Conservation (phyloP, 805 yeast genomes). For the Torulaspora delbrueckii region DNA sequence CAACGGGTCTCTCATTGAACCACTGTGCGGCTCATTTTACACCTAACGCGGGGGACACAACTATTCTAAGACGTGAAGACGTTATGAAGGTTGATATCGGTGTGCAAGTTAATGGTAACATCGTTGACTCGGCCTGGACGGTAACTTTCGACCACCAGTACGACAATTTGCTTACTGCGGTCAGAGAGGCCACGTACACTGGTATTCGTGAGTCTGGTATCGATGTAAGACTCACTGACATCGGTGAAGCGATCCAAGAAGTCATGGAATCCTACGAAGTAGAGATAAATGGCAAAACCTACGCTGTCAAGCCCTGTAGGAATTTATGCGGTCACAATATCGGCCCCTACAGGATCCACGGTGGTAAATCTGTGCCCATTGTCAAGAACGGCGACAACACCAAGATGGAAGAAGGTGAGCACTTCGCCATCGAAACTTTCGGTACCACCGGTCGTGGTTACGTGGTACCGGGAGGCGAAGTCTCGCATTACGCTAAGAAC, state of each 20-base stretch:
- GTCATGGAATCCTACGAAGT: constrained; percentile 96
- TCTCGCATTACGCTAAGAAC: constrained; percentile 83
- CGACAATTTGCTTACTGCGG: constrained; percentile 77
- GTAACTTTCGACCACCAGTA: constrained; percentile 80
- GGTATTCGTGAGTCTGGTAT: constrained; percentile 93
- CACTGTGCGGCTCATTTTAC: constrained; percentile 97
- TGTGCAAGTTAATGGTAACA: constrained; percentile 91
- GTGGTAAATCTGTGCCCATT: constrained; percentile 95
- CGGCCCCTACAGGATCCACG: constrained; percentile 78
- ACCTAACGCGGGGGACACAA: constrained; percentile 90
- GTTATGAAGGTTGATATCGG: constrained; percentile 97
- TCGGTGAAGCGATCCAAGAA: constrained; percentile 94
- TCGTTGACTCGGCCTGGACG: constrained; percentile 93
- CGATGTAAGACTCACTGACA: constrained; percentile 89
- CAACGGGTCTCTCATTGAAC: constrained; percentile 93
- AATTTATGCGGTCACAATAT: constrained; percentile 95
- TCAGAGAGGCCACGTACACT: constrained; percentile 86
- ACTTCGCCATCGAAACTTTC: constrained; percentile 96
- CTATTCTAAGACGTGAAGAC: constrained; percentile 76
- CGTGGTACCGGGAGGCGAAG: constrained; percentile 82
- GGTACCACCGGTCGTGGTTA: constrained; percentile 96
- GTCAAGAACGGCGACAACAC: constrained; percentile 90
- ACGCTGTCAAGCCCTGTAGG: constrained; percentile 82
- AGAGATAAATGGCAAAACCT: constrained; percentile 79
- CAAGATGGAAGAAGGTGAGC: constrained; percentile 98